Base-by-base conservation (phyloP, 768 basidiomycete genomes). In the Lyophyllum semitale region DNA sequence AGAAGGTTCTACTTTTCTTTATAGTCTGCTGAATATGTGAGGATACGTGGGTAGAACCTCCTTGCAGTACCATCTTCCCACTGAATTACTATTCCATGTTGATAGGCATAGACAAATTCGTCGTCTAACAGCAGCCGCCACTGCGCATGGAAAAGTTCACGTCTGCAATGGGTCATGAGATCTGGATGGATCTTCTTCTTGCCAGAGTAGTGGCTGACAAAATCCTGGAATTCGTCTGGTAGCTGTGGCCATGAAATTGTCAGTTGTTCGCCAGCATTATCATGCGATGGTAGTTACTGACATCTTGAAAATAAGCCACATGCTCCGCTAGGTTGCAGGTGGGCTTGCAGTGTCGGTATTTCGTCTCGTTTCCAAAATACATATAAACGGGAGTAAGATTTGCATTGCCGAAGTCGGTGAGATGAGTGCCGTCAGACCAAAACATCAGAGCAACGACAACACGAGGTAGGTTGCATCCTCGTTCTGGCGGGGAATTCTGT, bases 301-400 rank as follows among this genome's bases (percentile, higher is more conserved):
- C 76, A 57, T 53, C 73, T 23, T 44, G 20, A 29, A 56, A 27
- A 41, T 56, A 74, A 6, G 68, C 72, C 1, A 76, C 4, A 48
- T 71, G 71, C 30, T 71, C 42, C 44, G 63, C 22, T 58, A 54
- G 20, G 48, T 56, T 8, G 42, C 58, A 17, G 22, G 44, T 51
- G 1, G 71, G 72, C 8, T 63, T 63, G 2, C 53, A 51, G 0
- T 65, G 59, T 0, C 53, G 49, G 50, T 74, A 75, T 51, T 77
- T 78, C 0, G 73, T 73, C 12, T 66, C 57, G 45, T 67, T 68
- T 0, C 73, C 73, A 52, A 74, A 68, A n/a, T 48, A 67, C 9
- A 70, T 38, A 37, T 76, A 77, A 1, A 71, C 25, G 0, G 73
- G 75, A 74, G 71, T 77, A 1, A 67, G 55, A 7, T 59, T 59